Conservation (phyloP, 805 yeast genomes). For the Nakazawaea sp. region DNA sequence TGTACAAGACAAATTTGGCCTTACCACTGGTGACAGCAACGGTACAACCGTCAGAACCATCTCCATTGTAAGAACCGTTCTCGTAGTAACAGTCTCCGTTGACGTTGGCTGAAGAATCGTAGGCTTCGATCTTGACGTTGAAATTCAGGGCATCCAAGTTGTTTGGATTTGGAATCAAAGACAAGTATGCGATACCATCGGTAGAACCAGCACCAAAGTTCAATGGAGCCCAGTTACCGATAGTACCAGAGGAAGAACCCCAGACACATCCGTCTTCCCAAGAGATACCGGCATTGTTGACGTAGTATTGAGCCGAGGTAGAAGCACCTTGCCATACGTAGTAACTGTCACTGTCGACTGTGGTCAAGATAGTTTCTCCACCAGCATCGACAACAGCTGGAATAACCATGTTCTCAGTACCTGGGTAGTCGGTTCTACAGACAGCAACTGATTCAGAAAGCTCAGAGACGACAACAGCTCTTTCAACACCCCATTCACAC, state of each 20-base stretch:
- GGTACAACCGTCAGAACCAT: slow-evolving; percentile 85
- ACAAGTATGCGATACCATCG: slow-evolving; percentile 55
- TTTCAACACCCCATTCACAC: slow-evolving; percentile 58
- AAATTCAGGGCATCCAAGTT: slow-evolving; percentile 51
- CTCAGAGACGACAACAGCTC: slow-evolving; percentile 48
- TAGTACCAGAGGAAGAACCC: slow-evolving; percentile 52
- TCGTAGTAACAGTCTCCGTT: slow-evolving; percentile 77
- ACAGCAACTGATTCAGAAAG: slow-evolving; percentile 49
- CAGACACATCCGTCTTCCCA: slow-evolving; percentile 65
- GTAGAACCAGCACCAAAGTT: slow-evolving; percentile 72
- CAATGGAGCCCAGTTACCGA: slow-evolving; percentile 79
- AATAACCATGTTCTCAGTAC: slow-evolving; percentile 73
- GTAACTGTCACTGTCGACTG: slow-evolving; percentile 54
- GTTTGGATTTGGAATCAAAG: slow-evolving; percentile 76
- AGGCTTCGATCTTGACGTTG: slow-evolving; percentile 73
- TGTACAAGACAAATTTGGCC: slow-evolving; percentile 77
- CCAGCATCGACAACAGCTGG: slow-evolving; percentile 61
- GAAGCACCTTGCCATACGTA: slow-evolving; percentile 55
- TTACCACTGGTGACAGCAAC: slow-evolving; percentile 80
- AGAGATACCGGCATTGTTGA: slow-evolving; percentile 70
- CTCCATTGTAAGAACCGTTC: slow-evolving; percentile 67
- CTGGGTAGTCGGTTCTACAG: slow-evolving; percentile 78
- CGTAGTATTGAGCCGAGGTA: slow-evolving; percentile 71
- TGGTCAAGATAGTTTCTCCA: slow-evolving; percentile 42
- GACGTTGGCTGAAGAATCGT: slow-evolving; percentile 52